A percentile compares a stretch with the other conserved stretches of the same genome.
Evolutionary conservation across 2,329 filamentous ascomycete species (phyloP).

Genomic region (Fusarium marasasianum): DNA sequence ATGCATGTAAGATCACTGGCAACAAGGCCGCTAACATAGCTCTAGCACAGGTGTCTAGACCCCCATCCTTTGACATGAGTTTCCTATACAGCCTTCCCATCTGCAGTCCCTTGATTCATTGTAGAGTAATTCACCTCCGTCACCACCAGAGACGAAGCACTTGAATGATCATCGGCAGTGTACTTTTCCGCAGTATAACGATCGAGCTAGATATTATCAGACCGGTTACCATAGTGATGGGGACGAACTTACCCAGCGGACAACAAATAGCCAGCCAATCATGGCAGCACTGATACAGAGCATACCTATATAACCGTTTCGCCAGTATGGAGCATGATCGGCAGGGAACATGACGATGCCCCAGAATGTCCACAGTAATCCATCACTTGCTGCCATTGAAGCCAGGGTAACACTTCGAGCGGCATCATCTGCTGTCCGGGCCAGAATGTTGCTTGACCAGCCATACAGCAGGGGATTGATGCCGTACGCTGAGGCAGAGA

Average conservation of each 20-base stretch:
- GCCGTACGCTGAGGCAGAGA: conserved; percentile 37
- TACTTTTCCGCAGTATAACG: conserved; percentile 15
- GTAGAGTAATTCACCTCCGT: background rate
- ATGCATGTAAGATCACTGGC: background rate
- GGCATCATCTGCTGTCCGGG: conserved; percentile 49
- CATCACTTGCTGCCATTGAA: conserved; percentile 52
- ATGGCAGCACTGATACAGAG: conserved; percentile 22
- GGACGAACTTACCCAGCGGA: conserved; percentile 34
- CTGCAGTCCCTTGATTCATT: background rate
- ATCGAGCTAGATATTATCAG: conserved; percentile 6
- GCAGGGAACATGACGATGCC: conserved; percentile 55
- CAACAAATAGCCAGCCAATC: conserved; percentile 23
- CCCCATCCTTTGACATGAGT: background rate
- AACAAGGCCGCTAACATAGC: background rate
- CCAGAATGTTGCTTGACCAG: conserved; percentile 40
- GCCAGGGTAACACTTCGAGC: conserved; percentile 52
- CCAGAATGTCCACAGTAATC: conserved; percentile 56
- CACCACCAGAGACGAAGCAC: background rate
- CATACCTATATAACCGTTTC: conserved; percentile 42
- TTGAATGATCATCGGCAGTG: background rate
- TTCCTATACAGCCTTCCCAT: background rate
- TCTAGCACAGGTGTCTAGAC: background rate
- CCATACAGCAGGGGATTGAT: conserved; percentile 41
- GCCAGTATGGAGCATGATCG: conserved; percentile 54
- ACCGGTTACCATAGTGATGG: no score